Conservation (phyloP, 805 yeast genomes). For the Cyberlindnera euphorbiiphila region DNA sequence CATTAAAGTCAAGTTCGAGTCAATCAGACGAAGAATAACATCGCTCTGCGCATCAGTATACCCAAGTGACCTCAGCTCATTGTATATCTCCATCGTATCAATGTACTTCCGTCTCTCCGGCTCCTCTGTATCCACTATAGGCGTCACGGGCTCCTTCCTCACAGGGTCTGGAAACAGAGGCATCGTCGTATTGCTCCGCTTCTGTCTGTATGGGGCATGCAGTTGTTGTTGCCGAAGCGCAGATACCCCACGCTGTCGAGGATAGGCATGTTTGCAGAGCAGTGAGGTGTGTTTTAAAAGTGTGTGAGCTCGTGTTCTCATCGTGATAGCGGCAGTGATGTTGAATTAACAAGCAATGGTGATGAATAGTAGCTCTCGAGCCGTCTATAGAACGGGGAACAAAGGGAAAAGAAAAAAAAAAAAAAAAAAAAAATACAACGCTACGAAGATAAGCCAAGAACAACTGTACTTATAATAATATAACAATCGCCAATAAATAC, state of each 20-base stretch:
- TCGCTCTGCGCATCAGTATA: constrained; percentile 61
- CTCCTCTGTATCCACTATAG: not conserved
- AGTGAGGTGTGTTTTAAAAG: no score
- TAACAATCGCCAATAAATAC: no score
- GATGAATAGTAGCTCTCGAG: no score
- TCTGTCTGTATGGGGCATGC: not conserved
- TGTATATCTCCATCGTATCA: constrained; percentile 61
- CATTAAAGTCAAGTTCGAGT: constrained; percentile 32
- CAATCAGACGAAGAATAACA: constrained; percentile 44
- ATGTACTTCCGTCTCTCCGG: constrained; percentile 29
- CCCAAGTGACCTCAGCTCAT: constrained; percentile 50
- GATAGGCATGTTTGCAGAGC: no score
- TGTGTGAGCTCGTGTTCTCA: no score
- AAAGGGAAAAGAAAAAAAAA: no score
- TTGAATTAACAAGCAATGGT: no score
- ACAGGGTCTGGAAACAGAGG: constrained; percentile 2
- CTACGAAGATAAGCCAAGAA: no score
- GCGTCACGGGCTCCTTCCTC: not conserved
- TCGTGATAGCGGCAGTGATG: no score
- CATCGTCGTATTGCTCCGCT: not conserved
- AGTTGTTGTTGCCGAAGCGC: not conserved
- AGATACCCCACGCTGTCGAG: not conserved
- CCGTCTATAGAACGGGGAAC: no score
- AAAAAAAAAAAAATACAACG: no score
- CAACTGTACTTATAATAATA: no score